These are phyloP conservation scores for Aquilaria agallochum DNA, from an alignment of 441 rosid species.

Conservation along the genomic window DNA sequence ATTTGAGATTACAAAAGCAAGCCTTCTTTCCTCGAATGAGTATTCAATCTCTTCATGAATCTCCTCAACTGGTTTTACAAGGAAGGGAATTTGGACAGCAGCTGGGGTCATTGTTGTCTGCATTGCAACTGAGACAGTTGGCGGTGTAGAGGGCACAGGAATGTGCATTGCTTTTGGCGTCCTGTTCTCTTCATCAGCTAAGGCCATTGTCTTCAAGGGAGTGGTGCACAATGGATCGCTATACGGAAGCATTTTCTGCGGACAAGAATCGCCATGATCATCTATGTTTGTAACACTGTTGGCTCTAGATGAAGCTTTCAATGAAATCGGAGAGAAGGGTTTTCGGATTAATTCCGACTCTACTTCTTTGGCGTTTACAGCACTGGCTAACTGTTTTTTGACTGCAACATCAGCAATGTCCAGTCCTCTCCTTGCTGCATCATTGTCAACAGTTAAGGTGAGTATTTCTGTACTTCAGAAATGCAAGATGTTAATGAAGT, in stretches of 20 bases:
- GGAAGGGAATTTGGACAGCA: slow-evolving; percentile 23
- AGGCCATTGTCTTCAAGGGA: slow-evolving; percentile 37
- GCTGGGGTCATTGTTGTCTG: slow-evolving; percentile 72
- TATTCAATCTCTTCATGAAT: slow-evolving; percentile 52
- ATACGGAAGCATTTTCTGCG: slow-evolving; percentile 25
- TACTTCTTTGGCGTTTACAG: slow-evolving; percentile 34
- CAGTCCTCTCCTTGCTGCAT: slow-evolving; percentile 74
- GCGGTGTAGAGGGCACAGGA: slow-evolving; percentile 55
- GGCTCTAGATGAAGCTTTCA: slow-evolving; percentile 45
- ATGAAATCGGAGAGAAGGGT: slow-evolving; percentile 85
- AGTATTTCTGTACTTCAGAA: neutral
- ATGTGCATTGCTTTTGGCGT: slow-evolving; percentile 59
- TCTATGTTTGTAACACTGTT: slow-evolving; percentile 27
- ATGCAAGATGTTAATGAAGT: neutral
- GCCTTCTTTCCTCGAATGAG: slow-evolving; percentile 85
- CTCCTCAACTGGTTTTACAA: slow-evolving; percentile 32
- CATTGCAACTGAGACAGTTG: slow-evolving; percentile 71
- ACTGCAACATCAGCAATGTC: slow-evolving; percentile 61
- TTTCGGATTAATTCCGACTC: slow-evolving; percentile 72
- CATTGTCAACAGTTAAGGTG: slow-evolving; percentile 7
- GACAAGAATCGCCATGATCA: slow-evolving; percentile 23
- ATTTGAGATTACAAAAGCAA: slow-evolving; percentile 55
- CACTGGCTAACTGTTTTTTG: slow-evolving; percentile 52
- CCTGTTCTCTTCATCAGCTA: slow-evolving; percentile 51
- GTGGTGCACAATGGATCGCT: slow-evolving; percentile 33